Evolutionary conservation across 495 filamentous ascomycete genomes (phyloP).

Genomic region (Usnea hakonensis): DNA sequence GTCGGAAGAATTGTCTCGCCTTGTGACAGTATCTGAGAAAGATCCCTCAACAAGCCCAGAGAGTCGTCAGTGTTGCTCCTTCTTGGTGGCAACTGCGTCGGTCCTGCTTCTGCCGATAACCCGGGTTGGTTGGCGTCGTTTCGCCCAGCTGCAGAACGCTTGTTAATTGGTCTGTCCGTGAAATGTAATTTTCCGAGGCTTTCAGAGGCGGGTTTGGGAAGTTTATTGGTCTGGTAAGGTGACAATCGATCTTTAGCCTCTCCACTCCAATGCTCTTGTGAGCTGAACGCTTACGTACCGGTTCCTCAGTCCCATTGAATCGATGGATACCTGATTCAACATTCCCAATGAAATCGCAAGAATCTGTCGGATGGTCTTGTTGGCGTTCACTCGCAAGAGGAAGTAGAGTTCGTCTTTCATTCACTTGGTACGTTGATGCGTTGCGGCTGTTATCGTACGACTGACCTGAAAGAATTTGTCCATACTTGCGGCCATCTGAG

Average conservation of each 20-base stretch:
- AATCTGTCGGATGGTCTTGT: background rate
- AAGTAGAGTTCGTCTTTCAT: constrained; percentile 1
- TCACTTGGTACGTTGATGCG: constrained; percentile 12
- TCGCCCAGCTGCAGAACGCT: background rate
- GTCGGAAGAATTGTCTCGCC: background rate
- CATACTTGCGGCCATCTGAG: constrained; percentile 10
- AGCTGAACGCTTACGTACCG: background rate
- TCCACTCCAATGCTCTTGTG: background rate
- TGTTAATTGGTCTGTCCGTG: background rate
- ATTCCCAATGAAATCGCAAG: background rate
- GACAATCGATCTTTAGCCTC: background rate
- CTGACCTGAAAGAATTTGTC: constrained; percentile 11
- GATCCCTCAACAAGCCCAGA: background rate
- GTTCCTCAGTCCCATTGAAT: background rate
- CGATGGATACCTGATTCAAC: background rate
- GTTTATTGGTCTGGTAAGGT: background rate
- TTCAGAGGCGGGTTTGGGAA: background rate
- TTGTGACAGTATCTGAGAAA: constrained; percentile 6
- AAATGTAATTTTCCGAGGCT: background rate
- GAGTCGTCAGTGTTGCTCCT: constrained; percentile 5
- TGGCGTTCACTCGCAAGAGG: background rate
- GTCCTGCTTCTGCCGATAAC: background rate
- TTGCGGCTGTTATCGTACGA: constrained; percentile 5
- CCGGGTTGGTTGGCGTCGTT: background rate
- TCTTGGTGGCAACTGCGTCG: background rate